phyloP scores from a whole-genome alignment of 2,329 filamentous ascomycete species.

The Lecanicillium sp. region DNA sequence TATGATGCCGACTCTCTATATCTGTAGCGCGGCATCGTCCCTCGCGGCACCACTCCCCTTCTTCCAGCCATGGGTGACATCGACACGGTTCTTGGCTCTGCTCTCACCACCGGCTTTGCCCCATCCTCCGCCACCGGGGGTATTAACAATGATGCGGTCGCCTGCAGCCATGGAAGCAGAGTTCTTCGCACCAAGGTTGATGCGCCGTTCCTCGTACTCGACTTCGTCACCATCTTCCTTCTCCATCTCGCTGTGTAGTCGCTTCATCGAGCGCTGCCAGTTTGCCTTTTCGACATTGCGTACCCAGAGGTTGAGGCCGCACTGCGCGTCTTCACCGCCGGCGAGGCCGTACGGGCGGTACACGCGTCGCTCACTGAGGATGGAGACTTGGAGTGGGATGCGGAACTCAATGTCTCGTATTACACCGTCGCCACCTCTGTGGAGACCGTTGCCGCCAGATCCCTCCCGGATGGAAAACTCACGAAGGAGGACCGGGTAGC shows the following conservation, averaged over 20 bases:
- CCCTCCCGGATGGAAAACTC: slow-evolving; percentile 60
- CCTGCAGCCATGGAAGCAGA: slow-evolving; percentile 68
- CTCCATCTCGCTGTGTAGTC: slow-evolving; percentile 24
- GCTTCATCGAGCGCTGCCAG: slow-evolving; percentile 36
- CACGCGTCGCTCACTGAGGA: slow-evolving; percentile 70
- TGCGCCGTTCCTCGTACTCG: slow-evolving; percentile 51
- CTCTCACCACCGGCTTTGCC: slow-evolving; percentile 53
- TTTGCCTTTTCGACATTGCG: slow-evolving; percentile 56
- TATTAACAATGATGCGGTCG: slow-evolving; percentile 69
- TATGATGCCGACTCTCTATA: slow-evolving; percentile 10
- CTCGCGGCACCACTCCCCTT: slow-evolving; percentile 49
- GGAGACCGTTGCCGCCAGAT: slow-evolving; percentile 58
- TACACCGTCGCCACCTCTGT: slow-evolving; percentile 66
- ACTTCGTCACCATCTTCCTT: slow-evolving; percentile 22
- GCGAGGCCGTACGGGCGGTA: slow-evolving; percentile 73
- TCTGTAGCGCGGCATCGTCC: slow-evolving; percentile 53
- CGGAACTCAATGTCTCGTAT: slow-evolving; percentile 73
- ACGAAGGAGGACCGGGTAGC: slow-evolving; percentile 64
- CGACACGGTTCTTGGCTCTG: slow-evolving; percentile 38
- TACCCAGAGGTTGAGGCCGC: slow-evolving; percentile 84
- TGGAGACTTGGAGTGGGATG: slow-evolving; percentile 68
- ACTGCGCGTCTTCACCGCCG: slow-evolving; percentile 70
- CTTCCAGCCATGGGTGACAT: slow-evolving; percentile 47
- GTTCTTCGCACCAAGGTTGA: slow-evolving; percentile 75
- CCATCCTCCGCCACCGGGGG: slow-evolving; percentile 76